These are phyloP conservation scores for Pleurotus giganteus DNA, from an alignment of 768 basidiomycete species.

Conservation along the genomic window DNA sequence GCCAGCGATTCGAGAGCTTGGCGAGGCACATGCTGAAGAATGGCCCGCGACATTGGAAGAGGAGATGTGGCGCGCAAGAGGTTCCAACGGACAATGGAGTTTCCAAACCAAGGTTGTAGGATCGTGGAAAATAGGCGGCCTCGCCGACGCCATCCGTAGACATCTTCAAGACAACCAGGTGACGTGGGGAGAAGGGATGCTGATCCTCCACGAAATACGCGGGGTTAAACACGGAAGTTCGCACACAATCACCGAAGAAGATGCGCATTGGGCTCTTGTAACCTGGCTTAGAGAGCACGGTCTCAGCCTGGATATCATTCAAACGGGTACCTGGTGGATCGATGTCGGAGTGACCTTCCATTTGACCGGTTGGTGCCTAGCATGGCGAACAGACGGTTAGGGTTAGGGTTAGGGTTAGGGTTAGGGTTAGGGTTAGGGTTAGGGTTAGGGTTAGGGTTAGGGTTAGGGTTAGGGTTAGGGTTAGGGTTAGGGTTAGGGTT, in stretches of 20 bases:
- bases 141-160: neutral
- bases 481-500: no score
- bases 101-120: conserved; percentile 8
- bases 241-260: neutral
- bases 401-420: no score
- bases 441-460: no score
- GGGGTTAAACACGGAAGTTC: conserved; percentile 9
- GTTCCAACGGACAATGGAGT: neutral
- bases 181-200: neutral
- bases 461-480: no score
- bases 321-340: conserved; percentile 21
- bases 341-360: conserved; percentile 28
- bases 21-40: neutral
- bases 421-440: no score
- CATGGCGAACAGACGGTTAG: conserved; percentile 30
- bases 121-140: no score
- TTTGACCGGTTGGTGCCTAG: conserved; percentile 20
- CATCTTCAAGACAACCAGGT: neutral
- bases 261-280: neutral
- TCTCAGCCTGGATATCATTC: neutral
- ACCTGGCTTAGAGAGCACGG: neutral
- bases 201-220: conserved; percentile 11
- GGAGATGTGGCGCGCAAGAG: conserved; percentile 10
- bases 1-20: conserved; percentile 4
- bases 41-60: conserved; percentile 10